Conservation (phyloP, 2,329 filamentous ascomycete species). For the Trichoderma sp. region DNA sequence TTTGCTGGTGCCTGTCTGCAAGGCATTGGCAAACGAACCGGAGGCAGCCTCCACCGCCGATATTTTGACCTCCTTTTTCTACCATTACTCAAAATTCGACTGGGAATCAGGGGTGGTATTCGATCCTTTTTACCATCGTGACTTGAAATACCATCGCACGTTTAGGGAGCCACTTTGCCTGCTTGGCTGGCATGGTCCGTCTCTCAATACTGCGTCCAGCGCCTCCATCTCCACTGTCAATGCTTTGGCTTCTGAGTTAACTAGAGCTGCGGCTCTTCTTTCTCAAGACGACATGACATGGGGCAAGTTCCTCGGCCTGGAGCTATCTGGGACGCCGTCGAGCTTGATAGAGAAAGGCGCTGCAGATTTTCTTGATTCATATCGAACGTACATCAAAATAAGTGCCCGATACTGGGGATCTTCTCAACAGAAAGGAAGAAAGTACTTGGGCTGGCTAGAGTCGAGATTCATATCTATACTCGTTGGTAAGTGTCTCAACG, state of each 20-base stretch:
- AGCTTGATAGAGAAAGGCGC: conserved; percentile 30
- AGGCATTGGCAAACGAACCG: conserved; percentile 47
- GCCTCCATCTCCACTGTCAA: conserved; percentile 55
- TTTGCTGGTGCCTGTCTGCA: conserved; percentile 61
- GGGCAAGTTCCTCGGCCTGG: conserved; percentile 41
- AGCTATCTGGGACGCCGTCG: neutral
- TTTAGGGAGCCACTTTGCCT: conserved; percentile 63
- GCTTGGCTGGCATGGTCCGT: conserved; percentile 62
- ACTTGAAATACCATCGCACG: conserved; percentile 55
- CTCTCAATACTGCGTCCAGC: conserved; percentile 59
- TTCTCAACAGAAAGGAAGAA: conserved; percentile 54
- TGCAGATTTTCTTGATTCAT: conserved; percentile 51
- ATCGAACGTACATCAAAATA: conserved; percentile 60
- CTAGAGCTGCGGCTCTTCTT: conserved; percentile 46
- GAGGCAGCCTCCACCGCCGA: conserved; percentile 47
- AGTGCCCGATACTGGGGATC: conserved; percentile 67
- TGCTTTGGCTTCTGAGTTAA: conserved; percentile 54
- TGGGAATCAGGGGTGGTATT: conserved; percentile 58
- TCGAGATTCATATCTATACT: conserved; percentile 60
- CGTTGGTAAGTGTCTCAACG: conserved; percentile 48
- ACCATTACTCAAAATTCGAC: conserved; percentile 61
- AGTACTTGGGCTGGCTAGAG: conserved; percentile 64
- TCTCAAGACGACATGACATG: conserved; percentile 42
- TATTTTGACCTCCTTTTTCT: conserved; percentile 61
- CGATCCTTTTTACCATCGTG: conserved; percentile 60